Conservation (phyloP, 139 green algal species). For the Ettlia oleoabundans region DNA sequence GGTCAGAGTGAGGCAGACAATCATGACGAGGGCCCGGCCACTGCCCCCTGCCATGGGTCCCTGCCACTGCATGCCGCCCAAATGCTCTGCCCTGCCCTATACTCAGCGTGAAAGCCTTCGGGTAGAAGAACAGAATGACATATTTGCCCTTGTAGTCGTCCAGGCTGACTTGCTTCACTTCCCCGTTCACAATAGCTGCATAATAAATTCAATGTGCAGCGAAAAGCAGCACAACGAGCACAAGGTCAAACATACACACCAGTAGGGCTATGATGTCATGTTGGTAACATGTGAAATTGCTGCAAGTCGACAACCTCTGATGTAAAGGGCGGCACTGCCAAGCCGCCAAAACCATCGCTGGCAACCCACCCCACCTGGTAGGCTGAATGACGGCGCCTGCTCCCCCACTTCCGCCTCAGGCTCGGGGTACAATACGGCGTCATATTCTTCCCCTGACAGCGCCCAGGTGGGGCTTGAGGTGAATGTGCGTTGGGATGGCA, state of each 20-base stretch:
- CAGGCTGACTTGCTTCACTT: conserved; percentile 65
- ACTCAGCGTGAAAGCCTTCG: conserved; percentile 59
- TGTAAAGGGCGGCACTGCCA: not conserved
- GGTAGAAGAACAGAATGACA: conserved; percentile 58
- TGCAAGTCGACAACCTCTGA: too few relatives aligned
- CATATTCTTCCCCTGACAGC: not conserved
- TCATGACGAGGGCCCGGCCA: too few relatives aligned
- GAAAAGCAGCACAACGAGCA: not conserved
- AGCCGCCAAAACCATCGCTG: too few relatives aligned
- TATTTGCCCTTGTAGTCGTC: conserved; percentile 75
- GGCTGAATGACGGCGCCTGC: conserved; percentile 60
- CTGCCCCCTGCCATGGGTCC: too few relatives aligned
- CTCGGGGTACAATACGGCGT: conserved; percentile 58
- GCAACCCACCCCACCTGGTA: conserved; percentile 45
- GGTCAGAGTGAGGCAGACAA: too few relatives aligned
- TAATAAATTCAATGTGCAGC: not conserved
- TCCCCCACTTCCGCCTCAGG: conserved; percentile 53
- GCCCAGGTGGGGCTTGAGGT: not conserved
- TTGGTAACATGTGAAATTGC: not conserved
- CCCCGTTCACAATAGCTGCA: conserved; percentile 73
- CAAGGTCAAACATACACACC: not conserved
- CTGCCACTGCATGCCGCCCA: not conserved
- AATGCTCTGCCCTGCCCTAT: not conserved
- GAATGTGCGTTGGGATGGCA: not conserved
- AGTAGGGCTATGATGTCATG: not conserved